phyloP scores from a whole-genome alignment of 1,139 yeast species.

The Candida sanyaensis region DNA sequence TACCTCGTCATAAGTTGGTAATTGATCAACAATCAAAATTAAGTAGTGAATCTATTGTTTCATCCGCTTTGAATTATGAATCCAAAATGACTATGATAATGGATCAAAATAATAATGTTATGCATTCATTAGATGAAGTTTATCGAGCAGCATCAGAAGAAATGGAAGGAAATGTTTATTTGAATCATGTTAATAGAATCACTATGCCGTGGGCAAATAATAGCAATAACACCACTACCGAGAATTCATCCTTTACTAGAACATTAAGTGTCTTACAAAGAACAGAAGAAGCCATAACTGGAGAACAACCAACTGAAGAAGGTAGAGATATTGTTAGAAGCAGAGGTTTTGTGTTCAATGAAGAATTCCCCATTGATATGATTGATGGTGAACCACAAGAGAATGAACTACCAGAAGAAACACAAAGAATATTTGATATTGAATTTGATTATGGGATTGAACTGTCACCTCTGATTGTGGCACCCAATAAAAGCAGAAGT shows the following conservation, averaged over 20 bases:
- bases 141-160: neutral
- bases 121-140: neutral
- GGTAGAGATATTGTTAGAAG: constrained; percentile 7
- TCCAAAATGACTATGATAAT: constrained; percentile 5
- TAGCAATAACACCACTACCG: neutral
- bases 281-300: constrained; percentile 7
- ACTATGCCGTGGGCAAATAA: neutral
- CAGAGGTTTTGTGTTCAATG: neutral
- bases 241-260: neutral
- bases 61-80: neutral
- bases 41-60: constrained; percentile 8
- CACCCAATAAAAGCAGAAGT: neutral
- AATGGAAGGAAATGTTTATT: neutral
- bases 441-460: constrained; percentile 5
- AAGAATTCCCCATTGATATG: constrained; percentile 1
- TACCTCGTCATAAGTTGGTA: constrained; percentile 4
- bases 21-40: constrained; percentile 13
- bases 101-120: neutral
- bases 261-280: constrained; percentile 5
- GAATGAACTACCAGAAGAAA: constrained; percentile 1
- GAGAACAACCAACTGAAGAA: constrained; percentile 10
- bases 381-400: neutral
- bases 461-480: neutral
- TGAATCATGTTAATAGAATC: neutral
- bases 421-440: constrained; percentile 7